Evolutionary conservation across 768 basidiomycete genomes (phyloP).

Genomic region (Bullera alba): DNA sequence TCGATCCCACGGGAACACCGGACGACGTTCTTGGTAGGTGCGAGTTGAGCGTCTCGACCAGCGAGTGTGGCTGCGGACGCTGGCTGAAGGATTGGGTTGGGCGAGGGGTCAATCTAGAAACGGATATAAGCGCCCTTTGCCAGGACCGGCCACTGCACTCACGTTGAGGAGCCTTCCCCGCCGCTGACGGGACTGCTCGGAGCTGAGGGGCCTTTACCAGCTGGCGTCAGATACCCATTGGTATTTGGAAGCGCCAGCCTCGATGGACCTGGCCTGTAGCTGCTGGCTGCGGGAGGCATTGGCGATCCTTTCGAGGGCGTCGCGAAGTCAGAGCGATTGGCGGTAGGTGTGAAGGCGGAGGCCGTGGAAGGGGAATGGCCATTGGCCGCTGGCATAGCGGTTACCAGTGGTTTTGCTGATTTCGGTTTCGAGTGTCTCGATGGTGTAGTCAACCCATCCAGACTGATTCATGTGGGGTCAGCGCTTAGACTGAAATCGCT

Average conservation of each 20-base stretch:
- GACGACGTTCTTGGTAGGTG: slow-evolving; percentile 32
- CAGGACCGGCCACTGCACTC: slow-evolving; percentile 1
- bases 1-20: slow-evolving; percentile 17
- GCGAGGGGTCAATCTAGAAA: slow-evolving; percentile 15
- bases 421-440: slow-evolving; percentile 16
- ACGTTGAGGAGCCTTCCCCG: slow-evolving; percentile 20
- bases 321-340: slow-evolving; percentile 4
- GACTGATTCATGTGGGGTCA: slow-evolving; percentile 11
- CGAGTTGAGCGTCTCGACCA: slow-evolving; percentile 47
- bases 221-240: slow-evolving; percentile 8
- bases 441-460: slow-evolving; percentile 38
- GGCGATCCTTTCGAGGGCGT: slow-evolving; percentile 13
- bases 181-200: slow-evolving; percentile 32
- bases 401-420: background rate
- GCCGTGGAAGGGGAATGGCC: slow-evolving; percentile 10
- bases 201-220: slow-evolving; percentile 14
- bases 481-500: background rate
- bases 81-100: slow-evolving; percentile 28
- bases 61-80: slow-evolving; percentile 40
- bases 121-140: background rate
- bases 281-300: slow-evolving; percentile 18
- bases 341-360: slow-evolving; percentile 1
- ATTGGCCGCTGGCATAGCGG: slow-evolving; percentile 11
- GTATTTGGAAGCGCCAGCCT: slow-evolving; percentile 9
- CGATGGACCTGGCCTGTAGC: slow-evolving; percentile 25